Evolutionary conservation across 2,329 filamentous ascomycete genomes (phyloP).

Genomic region (Colletotrichum falcatum): DNA sequence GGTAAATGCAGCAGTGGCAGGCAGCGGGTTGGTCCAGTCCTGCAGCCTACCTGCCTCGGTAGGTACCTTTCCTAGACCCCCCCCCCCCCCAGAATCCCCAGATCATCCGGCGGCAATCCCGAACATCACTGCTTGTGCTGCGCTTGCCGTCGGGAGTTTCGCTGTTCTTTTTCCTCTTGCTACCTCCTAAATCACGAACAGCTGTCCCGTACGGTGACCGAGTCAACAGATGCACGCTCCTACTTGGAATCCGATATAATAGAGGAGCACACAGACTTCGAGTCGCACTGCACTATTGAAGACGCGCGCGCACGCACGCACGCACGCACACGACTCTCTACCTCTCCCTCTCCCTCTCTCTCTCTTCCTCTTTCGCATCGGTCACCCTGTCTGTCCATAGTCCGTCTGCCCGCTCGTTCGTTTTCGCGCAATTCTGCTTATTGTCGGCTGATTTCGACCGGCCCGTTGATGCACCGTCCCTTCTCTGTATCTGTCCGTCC

Average conservation of each 20-base stretch:
- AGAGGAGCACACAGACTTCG: conserved; percentile 15
- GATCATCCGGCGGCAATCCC: conserved; percentile 9
- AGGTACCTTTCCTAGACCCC: no score
- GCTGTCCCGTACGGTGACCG: conserved; percentile 11
- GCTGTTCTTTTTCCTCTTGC: no score
- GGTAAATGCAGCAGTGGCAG: conserved; percentile 20
- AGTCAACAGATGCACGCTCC: conserved; percentile 7
- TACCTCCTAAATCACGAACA: conserved; percentile 9
- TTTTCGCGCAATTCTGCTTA: neutral
- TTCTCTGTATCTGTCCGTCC: neutral
- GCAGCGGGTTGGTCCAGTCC: conserved; percentile 8
- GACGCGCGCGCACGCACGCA: neutral
- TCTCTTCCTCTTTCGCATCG: no score
- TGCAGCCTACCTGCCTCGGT: no score
- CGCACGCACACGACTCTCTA: neutral
- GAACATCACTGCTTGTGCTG: neutral
- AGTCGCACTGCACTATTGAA: conserved; percentile 12
- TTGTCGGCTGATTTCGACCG: neutral
- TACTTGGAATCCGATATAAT: neutral
- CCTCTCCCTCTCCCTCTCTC: neutral
- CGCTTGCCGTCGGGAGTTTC: no score
- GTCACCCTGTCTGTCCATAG: no score
- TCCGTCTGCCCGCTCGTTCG: conserved; percentile 2
- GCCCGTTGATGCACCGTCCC: neutral
- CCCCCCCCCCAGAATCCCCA: conserved; percentile 17